Conservation (phyloP, 805 yeast species). For the Nakazawaea wyomingensis region DNA sequence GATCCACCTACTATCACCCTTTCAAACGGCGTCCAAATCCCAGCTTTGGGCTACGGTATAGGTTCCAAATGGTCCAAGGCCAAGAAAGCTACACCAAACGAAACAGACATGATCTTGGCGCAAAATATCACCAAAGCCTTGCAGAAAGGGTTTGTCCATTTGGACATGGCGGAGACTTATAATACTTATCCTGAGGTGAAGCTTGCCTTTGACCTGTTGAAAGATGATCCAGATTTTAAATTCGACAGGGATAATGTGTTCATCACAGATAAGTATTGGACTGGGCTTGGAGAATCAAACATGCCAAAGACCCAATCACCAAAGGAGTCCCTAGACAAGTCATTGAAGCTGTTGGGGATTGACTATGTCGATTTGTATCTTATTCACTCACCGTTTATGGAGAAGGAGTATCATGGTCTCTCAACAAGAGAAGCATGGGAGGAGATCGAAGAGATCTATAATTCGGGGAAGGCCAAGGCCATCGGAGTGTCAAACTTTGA, state of each 20-base stretch:
- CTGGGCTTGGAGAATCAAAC: conserved; percentile 20
- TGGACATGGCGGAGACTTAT: conserved; percentile 57
- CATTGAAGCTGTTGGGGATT: conserved; percentile 36
- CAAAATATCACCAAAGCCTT: conserved; percentile 7
- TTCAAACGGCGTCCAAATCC: conserved; percentile 56
- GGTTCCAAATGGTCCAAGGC: conserved; percentile 53
- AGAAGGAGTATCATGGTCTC: conserved; percentile 33
- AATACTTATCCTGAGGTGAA: conserved; percentile 35
- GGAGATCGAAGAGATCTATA: conserved; percentile 27
- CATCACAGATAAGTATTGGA: conserved; percentile 47
- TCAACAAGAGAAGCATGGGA: conserved; percentile 19
- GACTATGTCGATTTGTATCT: conserved; percentile 13
- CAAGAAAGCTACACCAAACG: conserved; percentile 22
- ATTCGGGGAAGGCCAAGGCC: conserved; percentile 44
- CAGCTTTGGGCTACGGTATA: conserved; percentile 62
- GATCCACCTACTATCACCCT: conserved; percentile 26
- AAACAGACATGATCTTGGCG: conserved; percentile 7
- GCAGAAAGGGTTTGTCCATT: conserved; percentile 41
- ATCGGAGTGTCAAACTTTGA: conserved; percentile 79
- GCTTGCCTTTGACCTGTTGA: conserved; percentile 7
- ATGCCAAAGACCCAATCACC: conserved; percentile 23
- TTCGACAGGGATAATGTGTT: conserved; percentile 33
- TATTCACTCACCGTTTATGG: conserved; percentile 11
- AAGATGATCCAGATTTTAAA: conserved; percentile 12
- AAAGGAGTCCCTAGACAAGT: conserved; percentile 32